Evolutionary conservation across 1,139 yeast species (phyloP), one percentile per base, ranked within the genome.

Genomic region (Candida pseudoviswanathii): DNA sequence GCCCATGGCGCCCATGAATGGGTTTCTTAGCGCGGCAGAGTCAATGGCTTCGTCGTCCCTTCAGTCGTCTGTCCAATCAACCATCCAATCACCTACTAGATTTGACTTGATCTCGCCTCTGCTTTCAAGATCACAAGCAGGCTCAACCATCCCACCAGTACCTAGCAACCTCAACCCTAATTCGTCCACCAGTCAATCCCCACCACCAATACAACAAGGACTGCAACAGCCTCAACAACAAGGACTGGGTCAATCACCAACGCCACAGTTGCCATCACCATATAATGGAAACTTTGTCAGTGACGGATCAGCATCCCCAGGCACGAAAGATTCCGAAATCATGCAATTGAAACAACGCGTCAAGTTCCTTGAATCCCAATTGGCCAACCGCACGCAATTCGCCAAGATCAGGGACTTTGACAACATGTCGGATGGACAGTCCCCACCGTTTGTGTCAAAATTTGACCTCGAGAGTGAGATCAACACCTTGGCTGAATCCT

Each of bases 401-500:
- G 33, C 26, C 7, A 47, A 44, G 30, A 25, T 22, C 5, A 40
- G 24, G 27, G 27, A 33, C 37, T 36, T 41, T 25, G 53, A 51
- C n/a, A 31, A 49, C 3, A 38, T 45, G 8, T 45, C 52, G 8
- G 58, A 52, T 21, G 48, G 56, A 3, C 61, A 58, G 11, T 62
- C 68, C 24, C 72, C 73, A 10, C 63, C 66, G 3, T 70, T 64
- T 51, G 59, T 73, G 11, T 60, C 66, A 24, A 71, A 67, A 51
- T 45, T 47, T 25, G 78, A 73, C 54, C 55, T 74, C 36, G 73
- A 70, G 52, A 62, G 64, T 16, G 84, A 80, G 55, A 60, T 77
- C 7, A 55, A 54, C 25, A 55, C 64, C 2, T 60, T 79, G 27
- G 63, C 70, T 38, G 68, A 65, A 38, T 62, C 74, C 26, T 65